Evolutionary conservation across 164 flowering plant species (phyloP).

Genomic region (Malania oleifera): DNA sequence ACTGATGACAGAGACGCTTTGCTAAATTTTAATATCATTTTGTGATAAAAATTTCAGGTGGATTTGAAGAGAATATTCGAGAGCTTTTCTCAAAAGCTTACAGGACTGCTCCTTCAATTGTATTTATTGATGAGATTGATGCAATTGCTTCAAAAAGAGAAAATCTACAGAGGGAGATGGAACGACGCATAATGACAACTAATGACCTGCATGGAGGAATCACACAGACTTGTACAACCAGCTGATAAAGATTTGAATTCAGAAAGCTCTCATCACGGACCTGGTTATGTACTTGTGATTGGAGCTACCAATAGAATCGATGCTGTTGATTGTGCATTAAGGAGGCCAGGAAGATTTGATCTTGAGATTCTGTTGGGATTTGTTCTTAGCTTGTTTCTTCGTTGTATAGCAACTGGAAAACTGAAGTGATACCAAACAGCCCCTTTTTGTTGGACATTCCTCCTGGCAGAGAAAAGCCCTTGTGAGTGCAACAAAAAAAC

Average conservation of each 20-base stretch:
- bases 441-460: too few relatives aligned
- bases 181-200: constrained; percentile 83
- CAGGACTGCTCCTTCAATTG: constrained; percentile 87
- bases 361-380: constrained; percentile 67
- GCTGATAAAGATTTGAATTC: constrained; percentile 25
- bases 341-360: constrained; percentile 93
- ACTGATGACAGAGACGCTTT: too few relatives aligned
- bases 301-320: constrained; percentile 98
- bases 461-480: too few relatives aligned
- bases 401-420: too few relatives aligned
- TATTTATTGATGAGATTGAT: constrained; percentile 97
- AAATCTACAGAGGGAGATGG: constrained; percentile 85
- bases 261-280: constrained; percentile 30
- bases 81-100: constrained; percentile 87
- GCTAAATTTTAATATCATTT: neutral
- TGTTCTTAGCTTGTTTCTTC: too few relatives aligned
- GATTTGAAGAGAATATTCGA: constrained; percentile 84
- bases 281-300: constrained; percentile 81
- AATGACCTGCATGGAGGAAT: constrained; percentile 93
- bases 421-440: too few relatives aligned
- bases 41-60: constrained; percentile 43
- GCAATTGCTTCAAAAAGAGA: constrained; percentile 94
- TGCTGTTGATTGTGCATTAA: constrained; percentile 81
- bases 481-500: too few relatives aligned
- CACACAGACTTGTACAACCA: constrained; percentile 31